Conservation (phyloP, 345 rosid species). For the Toxicodendron radicans region DNA sequence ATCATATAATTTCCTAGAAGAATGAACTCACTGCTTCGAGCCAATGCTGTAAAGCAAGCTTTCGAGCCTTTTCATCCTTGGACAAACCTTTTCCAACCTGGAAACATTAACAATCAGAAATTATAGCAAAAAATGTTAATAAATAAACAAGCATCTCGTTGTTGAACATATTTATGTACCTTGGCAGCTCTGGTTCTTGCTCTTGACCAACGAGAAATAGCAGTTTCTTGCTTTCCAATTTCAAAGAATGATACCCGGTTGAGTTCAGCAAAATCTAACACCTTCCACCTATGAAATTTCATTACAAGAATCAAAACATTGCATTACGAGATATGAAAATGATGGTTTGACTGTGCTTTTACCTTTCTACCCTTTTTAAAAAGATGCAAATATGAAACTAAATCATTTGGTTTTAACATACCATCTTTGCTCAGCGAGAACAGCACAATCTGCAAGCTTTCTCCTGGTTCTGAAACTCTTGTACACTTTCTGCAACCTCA, state of each 20-base stretch:
- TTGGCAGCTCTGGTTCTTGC: slow-evolving; percentile 89
- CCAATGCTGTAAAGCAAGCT: slow-evolving; percentile 95
- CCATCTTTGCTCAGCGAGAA: slow-evolving; percentile 94
- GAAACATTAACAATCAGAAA: not conserved
- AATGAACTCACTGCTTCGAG: slow-evolving; percentile 81
- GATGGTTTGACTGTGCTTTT: too few relatives aligned
- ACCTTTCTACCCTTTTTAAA: too few relatives aligned
- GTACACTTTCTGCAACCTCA: slow-evolving; percentile 86
- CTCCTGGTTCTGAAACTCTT: slow-evolving; percentile 90
- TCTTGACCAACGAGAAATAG: slow-evolving; percentile 88
- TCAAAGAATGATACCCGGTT: slow-evolving; percentile 87
- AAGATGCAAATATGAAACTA: too few relatives aligned
- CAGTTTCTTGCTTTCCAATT: slow-evolving; percentile 75
- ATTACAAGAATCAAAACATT: slow-evolving; percentile 14
- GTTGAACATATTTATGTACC: slow-evolving; percentile 30
- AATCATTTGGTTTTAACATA: slow-evolving; percentile 19
- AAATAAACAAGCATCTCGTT: not conserved
- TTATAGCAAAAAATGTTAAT: not conserved
- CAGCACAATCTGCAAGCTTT: slow-evolving; percentile 91
- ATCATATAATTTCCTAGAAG: not conserved
- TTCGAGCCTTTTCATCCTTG: slow-evolving; percentile 77
- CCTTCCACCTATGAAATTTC: slow-evolving; percentile 66
- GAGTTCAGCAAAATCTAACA: slow-evolving; percentile 90
- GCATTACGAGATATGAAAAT: too few relatives aligned
- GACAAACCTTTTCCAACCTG: slow-evolving; percentile 94